Conservation (phyloP, 345 rosid species). For the Sisymbrium irio region DNA sequence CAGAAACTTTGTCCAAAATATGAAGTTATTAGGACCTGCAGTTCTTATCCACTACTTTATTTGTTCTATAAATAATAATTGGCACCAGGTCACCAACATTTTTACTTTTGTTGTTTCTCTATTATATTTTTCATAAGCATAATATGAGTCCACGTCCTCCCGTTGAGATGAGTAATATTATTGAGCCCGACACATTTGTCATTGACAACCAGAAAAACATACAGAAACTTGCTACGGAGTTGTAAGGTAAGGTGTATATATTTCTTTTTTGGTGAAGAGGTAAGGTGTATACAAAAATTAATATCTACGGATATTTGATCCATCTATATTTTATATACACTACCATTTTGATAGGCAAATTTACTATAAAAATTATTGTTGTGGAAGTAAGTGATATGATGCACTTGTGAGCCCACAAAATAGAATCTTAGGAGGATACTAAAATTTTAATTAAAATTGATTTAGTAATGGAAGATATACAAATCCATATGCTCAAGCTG, state of each 20-base stretch:
- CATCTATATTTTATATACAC: background rate
- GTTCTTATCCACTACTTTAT: conserved; percentile 25
- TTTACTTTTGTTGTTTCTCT: conserved; percentile 16
- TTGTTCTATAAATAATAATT: conserved; percentile 19
- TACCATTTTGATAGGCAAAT: background rate
- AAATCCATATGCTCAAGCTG: conserved; percentile 6
- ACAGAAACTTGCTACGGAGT: background rate
- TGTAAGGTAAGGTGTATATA: background rate
- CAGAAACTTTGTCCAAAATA: background rate
- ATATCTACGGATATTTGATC: too few species aligned
- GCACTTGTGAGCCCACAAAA: background rate
- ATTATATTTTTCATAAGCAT: conserved; percentile 9
- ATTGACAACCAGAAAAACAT: conserved; percentile 19
- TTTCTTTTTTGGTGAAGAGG: too few species aligned
- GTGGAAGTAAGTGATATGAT: background rate
- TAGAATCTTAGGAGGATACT: background rate
- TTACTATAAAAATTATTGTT: background rate
- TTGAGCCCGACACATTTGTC: conserved; percentile 23
- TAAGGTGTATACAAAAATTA: background rate
- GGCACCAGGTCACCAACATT: conserved; percentile 23
- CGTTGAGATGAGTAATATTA: background rate
- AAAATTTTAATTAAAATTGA: background rate
- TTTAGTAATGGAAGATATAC: background rate
- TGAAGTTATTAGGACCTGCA: conserved; percentile 4
- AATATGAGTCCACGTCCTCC: conserved; percentile 23